These are phyloP conservation scores for Clavispora fructus DNA, from an alignment of 805 yeast genomes.

Conservation along the genomic window DNA sequence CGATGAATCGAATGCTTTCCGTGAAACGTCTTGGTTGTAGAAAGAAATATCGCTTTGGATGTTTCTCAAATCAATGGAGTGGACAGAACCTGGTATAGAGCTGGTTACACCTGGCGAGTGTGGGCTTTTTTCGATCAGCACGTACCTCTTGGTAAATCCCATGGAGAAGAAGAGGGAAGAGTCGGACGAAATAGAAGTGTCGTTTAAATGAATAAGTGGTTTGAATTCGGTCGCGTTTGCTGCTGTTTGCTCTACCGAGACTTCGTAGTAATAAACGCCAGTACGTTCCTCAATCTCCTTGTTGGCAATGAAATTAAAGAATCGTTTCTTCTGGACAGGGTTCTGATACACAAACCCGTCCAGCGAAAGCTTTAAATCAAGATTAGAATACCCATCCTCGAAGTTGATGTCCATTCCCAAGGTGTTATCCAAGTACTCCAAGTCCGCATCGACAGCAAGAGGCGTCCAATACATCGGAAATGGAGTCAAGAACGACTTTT, in stretches of 20 bases:
- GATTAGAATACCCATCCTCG: slow-evolving; percentile 25
- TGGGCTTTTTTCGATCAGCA: slow-evolving; percentile 18
- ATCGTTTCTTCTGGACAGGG: slow-evolving; percentile 12
- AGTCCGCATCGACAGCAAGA: slow-evolving; percentile 21
- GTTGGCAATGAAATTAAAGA: slow-evolving; percentile 35
- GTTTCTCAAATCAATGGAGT: slow-evolving; percentile 25
- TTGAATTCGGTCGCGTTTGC: slow-evolving; percentile 26
- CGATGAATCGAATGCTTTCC: slow-evolving; percentile 11
- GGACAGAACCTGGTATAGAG: slow-evolving; percentile 2
- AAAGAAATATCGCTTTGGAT: slow-evolving; percentile 24
- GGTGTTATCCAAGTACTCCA: slow-evolving; percentile 18
- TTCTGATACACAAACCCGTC: neutral
- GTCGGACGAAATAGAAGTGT: slow-evolving; percentile 28
- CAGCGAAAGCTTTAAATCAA: slow-evolving; percentile 17
- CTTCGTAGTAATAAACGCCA: slow-evolving; percentile 39
- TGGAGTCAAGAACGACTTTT: slow-evolving; percentile 22
- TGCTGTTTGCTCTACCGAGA: slow-evolving; percentile 30
- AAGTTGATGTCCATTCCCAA: slow-evolving; percentile 22
- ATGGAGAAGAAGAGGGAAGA: slow-evolving; percentile 27
- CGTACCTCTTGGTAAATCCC: slow-evolving; percentile 29
- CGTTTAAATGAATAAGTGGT: slow-evolving; percentile 31
- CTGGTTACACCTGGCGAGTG: slow-evolving; percentile 4
- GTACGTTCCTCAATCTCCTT: slow-evolving; percentile 26
- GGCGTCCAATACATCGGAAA: slow-evolving; percentile 39
- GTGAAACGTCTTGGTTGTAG: slow-evolving; percentile 7